phyloP scores from a whole-genome alignment of 75 land plant species.

The Chamaecyparis obtusa region DNA sequence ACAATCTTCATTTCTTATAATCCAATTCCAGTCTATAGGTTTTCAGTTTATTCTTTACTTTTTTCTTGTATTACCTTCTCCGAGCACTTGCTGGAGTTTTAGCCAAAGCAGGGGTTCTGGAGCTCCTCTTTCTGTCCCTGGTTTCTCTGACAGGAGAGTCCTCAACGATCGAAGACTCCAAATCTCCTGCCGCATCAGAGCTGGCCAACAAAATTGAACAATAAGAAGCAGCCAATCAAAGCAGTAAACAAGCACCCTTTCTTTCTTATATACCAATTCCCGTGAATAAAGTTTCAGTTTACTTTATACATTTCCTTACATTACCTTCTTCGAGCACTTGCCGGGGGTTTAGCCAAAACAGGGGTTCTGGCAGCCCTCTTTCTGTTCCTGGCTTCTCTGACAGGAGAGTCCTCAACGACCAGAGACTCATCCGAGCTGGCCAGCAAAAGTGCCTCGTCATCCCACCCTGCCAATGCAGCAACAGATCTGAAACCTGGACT shows the following conservation, averaged over 20 bases:
- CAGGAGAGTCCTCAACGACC: slow-evolving; percentile 74
- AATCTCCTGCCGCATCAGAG: slow-evolving; percentile 7
- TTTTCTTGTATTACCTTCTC: slow-evolving; percentile 24
- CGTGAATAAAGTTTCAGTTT: neutral
- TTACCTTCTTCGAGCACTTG: slow-evolving; percentile 38
- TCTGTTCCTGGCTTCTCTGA: slow-evolving; percentile 33
- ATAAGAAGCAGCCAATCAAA: neutral
- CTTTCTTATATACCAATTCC: neutral
- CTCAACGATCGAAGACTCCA: slow-evolving; percentile 29
- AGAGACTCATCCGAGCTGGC: slow-evolving; percentile 30
- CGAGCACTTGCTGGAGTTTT: slow-evolving; percentile 38
- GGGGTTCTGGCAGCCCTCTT: slow-evolving; percentile 37
- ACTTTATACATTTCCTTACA: neutral
- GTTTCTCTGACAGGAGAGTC: slow-evolving; percentile 64
- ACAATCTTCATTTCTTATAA: neutral
- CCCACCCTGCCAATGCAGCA: slow-evolving; percentile 98
- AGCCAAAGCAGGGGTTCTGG: slow-evolving; percentile 38
- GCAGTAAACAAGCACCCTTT: neutral
- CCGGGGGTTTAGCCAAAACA: slow-evolving; percentile 34
- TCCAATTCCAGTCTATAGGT: neutral
- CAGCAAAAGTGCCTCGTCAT: slow-evolving; percentile 82
- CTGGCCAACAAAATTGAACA: slow-evolving; percentile 42
- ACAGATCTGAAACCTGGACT: slow-evolving; percentile 82
- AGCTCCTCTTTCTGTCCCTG: slow-evolving; percentile 31
- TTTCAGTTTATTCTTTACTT: neutral